Evolutionary conservation across 306 rosid species (phyloP).

Genomic region (Pyrus bretschneideri): DNA sequence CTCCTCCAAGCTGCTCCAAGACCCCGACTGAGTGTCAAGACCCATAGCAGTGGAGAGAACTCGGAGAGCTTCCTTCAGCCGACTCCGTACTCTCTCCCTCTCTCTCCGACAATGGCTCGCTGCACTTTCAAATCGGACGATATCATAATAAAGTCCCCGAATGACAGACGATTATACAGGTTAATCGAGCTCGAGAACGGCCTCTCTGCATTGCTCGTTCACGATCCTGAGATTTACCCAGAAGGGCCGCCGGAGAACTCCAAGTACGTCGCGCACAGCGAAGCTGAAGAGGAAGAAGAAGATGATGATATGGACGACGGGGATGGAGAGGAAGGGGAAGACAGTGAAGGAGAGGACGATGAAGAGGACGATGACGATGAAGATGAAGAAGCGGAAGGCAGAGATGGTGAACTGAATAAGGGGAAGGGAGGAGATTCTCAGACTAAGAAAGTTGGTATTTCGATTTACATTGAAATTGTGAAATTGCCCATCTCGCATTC

Average conservation of each 20-base stretch:
- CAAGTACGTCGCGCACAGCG: conserved; percentile 10
- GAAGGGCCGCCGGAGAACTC: conserved; percentile 36
- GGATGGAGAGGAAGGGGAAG: conserved; percentile 9
- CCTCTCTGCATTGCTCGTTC: conserved; percentile 73
- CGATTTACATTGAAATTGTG: not conserved
- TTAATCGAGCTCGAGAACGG: conserved; percentile 59
- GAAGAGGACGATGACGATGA: conserved; percentile 24
- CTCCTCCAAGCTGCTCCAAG: not conserved
- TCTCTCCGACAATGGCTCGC: conserved; percentile 9
- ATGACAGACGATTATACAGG: conserved; percentile 66
- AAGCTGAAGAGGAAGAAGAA: conserved; percentile 26
- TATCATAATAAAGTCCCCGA: conserved; percentile 64
- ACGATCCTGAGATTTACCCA: conserved; percentile 86
- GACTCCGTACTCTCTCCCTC: not conserved
- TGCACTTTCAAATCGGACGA: conserved; percentile 45
- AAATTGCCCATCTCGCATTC: conserved; percentile 1
- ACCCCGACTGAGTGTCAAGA: not conserved
- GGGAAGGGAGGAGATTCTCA: conserved; percentile 42
- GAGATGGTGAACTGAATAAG: conserved; percentile 21
- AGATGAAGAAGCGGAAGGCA: conserved; percentile 19
- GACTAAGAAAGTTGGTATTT: conserved; percentile 67
- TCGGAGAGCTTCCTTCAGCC: not conserved
- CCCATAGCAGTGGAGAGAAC: not conserved
- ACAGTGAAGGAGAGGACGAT: not conserved
- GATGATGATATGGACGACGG: conserved; percentile 13